Base-by-base conservation (phyloP, 176 grass and related monocot species). In the Chrysopogon serrulatus region DNA sequence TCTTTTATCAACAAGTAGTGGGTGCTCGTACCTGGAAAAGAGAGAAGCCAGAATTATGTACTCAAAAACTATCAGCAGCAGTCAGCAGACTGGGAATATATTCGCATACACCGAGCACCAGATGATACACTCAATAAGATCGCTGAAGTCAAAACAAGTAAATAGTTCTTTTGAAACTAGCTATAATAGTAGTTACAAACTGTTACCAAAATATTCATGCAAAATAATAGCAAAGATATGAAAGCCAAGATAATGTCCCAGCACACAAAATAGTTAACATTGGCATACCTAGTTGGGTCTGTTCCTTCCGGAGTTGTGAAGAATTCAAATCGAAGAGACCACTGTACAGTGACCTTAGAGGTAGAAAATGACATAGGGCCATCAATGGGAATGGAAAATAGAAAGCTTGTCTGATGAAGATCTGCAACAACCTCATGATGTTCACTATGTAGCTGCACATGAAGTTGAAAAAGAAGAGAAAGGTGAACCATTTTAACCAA, bases 311-410 rank as follows among this genome's bases (percentile, higher is more conserved):
- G 91, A 30, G 93, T 99, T 60, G 93, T 99, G 86, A 94, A 90
- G 80, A 99, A 96, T 74, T 99, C 96, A 74, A 99, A 99, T 54
- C 77, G 82, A 75, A 99, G 93, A 37, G 93, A 99, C 93, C 96
- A 99, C 28, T 94, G 89, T 67, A 98, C 91, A 23, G 93, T 92
- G 45, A 96, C 86, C 63, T 98, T 95, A 43, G 96, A 87, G 37
- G 93, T 96, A 35, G 93, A 90, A 77, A 99, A 95, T 54, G 92
- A 93, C 93, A 95, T 96, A 27, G 96, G 96, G 68, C 96, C 93
- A 34, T 99, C 96, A 33, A 94, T 90, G 71, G 96, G 93, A 85
- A 96, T 73, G 30, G 96, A 99, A 74, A 99, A 99, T 24, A 99
- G 93, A 92, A 94, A 99, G 67, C 96, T 94, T 67, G 96, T 96